Evolutionary conservation across 176 grass and related monocot genomes (phyloP), one percentile per base, ranked within the genome.

Genomic region (Metroxylon sagu): DNA sequence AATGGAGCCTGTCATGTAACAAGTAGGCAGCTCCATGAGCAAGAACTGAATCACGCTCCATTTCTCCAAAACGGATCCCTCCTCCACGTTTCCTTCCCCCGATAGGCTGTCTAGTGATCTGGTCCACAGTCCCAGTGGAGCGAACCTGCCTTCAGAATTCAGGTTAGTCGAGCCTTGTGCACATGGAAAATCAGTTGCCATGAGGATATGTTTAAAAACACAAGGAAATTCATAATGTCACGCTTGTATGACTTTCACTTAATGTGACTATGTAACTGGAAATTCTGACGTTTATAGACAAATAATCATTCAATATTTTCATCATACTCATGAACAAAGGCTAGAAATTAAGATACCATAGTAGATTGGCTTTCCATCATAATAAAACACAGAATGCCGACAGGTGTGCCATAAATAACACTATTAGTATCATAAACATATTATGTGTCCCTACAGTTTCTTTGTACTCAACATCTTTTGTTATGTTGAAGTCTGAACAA

Each of bases 21-120:
- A 97, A 83, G 62, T 97, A 97, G 3, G 87, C 79, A 55, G 92
- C 76, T 7, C 92, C 87, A 19, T 90, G 92, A 74, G 92, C 92
- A 16, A 96, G 84, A 57, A 96, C 52, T 0, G 92, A 81, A 28
- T 96, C 92, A 1, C 92, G 86, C 77, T 96, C 92, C 92, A 96
- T 96, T 74, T 96, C 92, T 18, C 92, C 92, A 14, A 96, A 96
- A 21, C 92, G 92, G 59, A 96, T 96, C 14, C 92, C 92, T 48
- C 92, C 92, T 16, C 92, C 92, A 3, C 71, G 75, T 68, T 96
- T 96, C 70, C 92, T 88, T 76, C 92, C 92, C 85, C 92, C 92
- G 31, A 90, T 85, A 3, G 92, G 92, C 27, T 96, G 92, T 68
- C 59, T 81, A 15, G 92, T 96, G 59, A 90, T 80, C 77, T 88